Conservation (phyloP, 2,329 filamentous ascomycete genomes). For the Alternaria brassicae region DNA sequence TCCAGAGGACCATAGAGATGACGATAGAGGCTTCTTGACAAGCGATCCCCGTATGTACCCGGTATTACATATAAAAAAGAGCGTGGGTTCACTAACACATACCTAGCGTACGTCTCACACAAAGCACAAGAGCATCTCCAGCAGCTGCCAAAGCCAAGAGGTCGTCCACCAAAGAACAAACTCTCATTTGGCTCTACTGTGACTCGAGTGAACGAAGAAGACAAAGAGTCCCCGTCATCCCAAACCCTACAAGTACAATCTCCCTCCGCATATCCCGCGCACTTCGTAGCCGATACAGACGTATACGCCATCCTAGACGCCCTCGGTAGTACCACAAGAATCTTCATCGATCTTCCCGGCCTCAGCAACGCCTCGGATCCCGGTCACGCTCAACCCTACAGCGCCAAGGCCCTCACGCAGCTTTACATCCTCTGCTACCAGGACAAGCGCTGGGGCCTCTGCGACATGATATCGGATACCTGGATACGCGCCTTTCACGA, state of each 20-base stretch:
- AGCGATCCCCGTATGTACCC: not conserved
- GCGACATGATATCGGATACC: constrained; percentile 42
- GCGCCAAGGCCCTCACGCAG: constrained; percentile 25
- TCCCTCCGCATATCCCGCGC: not conserved
- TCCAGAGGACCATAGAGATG: not conserved
- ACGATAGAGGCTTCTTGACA: not conserved
- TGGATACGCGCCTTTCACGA: constrained; percentile 45
- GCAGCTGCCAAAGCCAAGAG: not conserved
- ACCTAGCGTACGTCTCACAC: not conserved
- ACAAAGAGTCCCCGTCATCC: not conserved
- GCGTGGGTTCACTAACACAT: not conserved
- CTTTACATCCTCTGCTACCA: constrained; percentile 38
- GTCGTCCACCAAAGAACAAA: not conserved
- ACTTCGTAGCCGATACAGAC: not conserved
- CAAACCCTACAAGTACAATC: not conserved
- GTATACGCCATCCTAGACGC: not conserved
- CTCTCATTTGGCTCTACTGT: not conserved
- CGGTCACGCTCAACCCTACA: constrained; percentile 21
- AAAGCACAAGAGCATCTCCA: not conserved
- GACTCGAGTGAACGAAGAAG: not conserved
- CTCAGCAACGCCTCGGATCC: constrained; percentile 6
- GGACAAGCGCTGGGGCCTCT: constrained; percentile 23
- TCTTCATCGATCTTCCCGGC: constrained; percentile 27
- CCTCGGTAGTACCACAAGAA: not conserved
- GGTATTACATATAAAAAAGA: not conserved